Percentiles rank a stretch among this genome's conserved stretches.
phyloP scores from a whole-genome alignment of 148 eudicot species.

The Vaccinium corymbosum region DNA sequence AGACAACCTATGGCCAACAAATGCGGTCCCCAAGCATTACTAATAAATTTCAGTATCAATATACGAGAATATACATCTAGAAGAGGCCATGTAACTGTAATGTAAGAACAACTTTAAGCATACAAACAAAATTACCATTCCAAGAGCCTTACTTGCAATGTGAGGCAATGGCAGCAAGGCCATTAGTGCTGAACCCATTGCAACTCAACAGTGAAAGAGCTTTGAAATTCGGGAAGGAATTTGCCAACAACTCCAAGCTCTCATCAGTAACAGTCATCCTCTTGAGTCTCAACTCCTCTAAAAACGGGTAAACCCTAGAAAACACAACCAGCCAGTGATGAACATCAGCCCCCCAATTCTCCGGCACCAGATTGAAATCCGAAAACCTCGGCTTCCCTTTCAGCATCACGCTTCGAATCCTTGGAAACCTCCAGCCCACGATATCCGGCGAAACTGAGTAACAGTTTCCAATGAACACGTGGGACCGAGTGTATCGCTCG shows the following conservation, averaged over 20 bases:
- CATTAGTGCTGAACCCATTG: slow-evolving; percentile 82
- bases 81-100: background rate
- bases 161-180: slow-evolving; percentile 69
- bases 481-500: slow-evolving; percentile 69
- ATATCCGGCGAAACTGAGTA: slow-evolving; percentile 78
- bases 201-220: slow-evolving; percentile 66
- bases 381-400: slow-evolving; percentile 84
- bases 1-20: too few relatives aligned
- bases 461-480: slow-evolving; percentile 73
- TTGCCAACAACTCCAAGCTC: slow-evolving; percentile 68
- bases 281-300: slow-evolving; percentile 83
- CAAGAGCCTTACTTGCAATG: slow-evolving; percentile 63
- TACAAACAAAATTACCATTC: background rate
- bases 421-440: slow-evolving; percentile 62
- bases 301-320: slow-evolving; percentile 52
- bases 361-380: slow-evolving; percentile 77
- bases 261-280: slow-evolving; percentile 77
- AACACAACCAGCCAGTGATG: slow-evolving; percentile 62
- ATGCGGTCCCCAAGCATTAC: too few relatives aligned
- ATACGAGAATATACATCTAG: background rate
- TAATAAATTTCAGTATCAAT: too few relatives aligned
- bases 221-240: slow-evolving; percentile 49
- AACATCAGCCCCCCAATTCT: slow-evolving; percentile 79
- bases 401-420: slow-evolving; percentile 51
- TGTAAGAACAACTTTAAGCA: background rate